These are phyloP conservation scores for Rusavskia elegans DNA, from an alignment of 495 filamentous ascomycete genomes.

Conservation along the genomic window DNA sequence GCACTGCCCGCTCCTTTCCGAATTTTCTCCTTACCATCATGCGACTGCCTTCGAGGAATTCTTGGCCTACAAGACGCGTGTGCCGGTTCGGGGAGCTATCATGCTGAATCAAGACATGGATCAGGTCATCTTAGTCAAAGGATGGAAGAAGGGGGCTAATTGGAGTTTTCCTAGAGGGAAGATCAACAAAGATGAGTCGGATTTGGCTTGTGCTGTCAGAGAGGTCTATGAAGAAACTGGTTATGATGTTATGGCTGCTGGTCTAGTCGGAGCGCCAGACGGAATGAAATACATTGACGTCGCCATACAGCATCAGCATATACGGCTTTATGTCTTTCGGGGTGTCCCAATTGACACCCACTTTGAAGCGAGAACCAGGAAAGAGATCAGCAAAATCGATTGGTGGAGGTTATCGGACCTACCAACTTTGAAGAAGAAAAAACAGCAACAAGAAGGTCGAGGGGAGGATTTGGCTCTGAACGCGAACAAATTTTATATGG, in stretches of 20 bases:
- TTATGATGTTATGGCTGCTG: constrained; percentile 58
- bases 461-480: constrained; percentile 38
- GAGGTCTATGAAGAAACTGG: constrained; percentile 96
- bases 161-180: constrained; percentile 97
- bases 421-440: constrained; percentile 61
- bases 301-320: constrained; percentile 80
- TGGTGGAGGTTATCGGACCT: constrained; percentile 86
- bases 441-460: constrained; percentile 37
- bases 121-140: constrained; percentile 78
- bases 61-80: constrained; percentile 78
- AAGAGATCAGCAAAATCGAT: constrained; percentile 90
- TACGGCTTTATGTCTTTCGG: constrained; percentile 79
- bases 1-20: constrained; percentile 75
- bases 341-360: constrained; percentile 68
- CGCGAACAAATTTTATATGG: constrained; percentile 92
- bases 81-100: constrained; percentile 87
- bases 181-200: constrained; percentile 90
- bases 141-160: constrained; percentile 89
- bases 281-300: constrained; percentile 69
- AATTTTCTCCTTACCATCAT: constrained; percentile 62
- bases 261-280: constrained; percentile 49
- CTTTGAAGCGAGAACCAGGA: constrained; percentile 80
- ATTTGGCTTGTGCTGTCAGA: constrained; percentile 78
- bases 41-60: constrained; percentile 76
- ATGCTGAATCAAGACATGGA: constrained; percentile 87